These are phyloP conservation scores for Pholiota microspora DNA, from an alignment of 768 basidiomycete genomes.

Conservation along the genomic window DNA sequence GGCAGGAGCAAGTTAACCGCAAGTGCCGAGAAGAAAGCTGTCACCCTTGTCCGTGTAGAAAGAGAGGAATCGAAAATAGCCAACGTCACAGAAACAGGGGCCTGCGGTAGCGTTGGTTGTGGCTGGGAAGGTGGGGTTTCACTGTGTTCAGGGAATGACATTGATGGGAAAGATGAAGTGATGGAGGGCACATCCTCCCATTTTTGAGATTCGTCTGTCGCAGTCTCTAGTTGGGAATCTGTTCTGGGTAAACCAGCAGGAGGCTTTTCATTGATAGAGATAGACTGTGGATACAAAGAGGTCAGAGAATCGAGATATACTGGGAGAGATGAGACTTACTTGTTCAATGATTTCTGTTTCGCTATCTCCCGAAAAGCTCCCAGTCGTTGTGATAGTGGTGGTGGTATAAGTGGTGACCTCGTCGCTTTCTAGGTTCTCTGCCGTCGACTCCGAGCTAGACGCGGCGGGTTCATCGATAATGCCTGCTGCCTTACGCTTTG, in stretches of 20 bases:
- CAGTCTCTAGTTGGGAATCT: conserved; percentile 33
- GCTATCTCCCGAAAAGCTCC: conserved; percentile 9
- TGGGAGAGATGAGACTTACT: conserved; percentile 1
- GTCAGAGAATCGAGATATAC: background rate
- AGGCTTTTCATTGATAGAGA: conserved; percentile 5
- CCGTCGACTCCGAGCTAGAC: conserved; percentile 11
- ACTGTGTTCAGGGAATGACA: conserved; percentile 68
- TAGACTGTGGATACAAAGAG: background rate
- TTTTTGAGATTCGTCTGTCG: conserved; percentile 49
- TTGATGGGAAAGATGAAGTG: conserved; percentile 74
- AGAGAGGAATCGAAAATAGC: conserved; percentile 71
- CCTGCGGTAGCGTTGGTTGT: conserved; percentile 20
- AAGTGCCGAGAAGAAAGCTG: conserved; percentile 68
- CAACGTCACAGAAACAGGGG: conserved; percentile 53
- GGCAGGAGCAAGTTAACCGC: conserved; percentile 85
- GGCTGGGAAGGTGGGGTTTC: conserved; percentile 42
- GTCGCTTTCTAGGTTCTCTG: conserved; percentile 20
- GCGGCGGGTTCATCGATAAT: conserved; percentile 20
- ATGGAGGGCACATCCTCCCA: conserved; percentile 73
- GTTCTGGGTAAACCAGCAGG: conserved; percentile 22
- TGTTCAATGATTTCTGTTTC: conserved; percentile 4
- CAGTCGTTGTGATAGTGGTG: conserved; percentile 9
- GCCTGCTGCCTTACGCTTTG: conserved; percentile 35
- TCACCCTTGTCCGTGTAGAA: conserved; percentile 62
- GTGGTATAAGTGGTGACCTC: conserved; percentile 13